Evolutionary conservation across 2,329 filamentous ascomycete genomes (phyloP).

Genomic region (Xylaria sp.): DNA sequence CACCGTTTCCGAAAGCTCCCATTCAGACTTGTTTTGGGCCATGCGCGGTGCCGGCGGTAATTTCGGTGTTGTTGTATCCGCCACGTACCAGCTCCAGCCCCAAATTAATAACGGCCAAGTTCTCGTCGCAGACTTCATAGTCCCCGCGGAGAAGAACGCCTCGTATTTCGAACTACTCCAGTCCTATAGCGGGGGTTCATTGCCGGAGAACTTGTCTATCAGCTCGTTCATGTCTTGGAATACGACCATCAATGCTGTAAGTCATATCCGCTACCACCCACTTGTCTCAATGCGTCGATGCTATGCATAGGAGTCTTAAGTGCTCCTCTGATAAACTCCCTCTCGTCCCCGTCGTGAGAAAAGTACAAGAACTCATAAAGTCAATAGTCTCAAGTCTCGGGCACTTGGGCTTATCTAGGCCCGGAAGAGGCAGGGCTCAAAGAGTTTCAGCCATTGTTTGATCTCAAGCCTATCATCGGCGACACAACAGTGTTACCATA

Average conservation of each 20-base stretch:
- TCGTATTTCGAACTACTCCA: neutral
- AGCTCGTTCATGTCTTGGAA: constrained; percentile 7
- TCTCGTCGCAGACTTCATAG: neutral
- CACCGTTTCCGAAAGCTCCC: neutral
- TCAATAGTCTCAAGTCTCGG: neutral
- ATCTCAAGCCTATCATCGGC: neutral
- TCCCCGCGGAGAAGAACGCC: neutral
- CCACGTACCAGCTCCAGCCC: constrained; percentile 22
- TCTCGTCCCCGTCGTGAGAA: no score
- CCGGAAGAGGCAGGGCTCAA: neutral
- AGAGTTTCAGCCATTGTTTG: neutral
- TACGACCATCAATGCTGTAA: constrained; percentile 9
- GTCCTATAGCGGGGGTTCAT: neutral
- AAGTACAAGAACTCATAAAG: neutral
- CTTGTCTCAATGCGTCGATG: no score
- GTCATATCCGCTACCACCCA: neutral
- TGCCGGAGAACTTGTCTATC: neutral
- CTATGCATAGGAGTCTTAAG: neutral
- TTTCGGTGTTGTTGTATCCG: constrained; percentile 5
- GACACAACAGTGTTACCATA: neutral
- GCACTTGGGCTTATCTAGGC: neutral
- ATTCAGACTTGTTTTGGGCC: constrained; percentile 6
- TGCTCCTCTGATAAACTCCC: neutral
- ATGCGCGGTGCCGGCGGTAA: constrained; percentile 7
- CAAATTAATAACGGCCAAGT: constrained; percentile 7